A percentile compares a stretch with the other conserved stretches of the same genome.
These are phyloP conservation scores for Candida adriatica DNA, from an alignment of 805 yeast genomes.

Conservation along the genomic window DNA sequence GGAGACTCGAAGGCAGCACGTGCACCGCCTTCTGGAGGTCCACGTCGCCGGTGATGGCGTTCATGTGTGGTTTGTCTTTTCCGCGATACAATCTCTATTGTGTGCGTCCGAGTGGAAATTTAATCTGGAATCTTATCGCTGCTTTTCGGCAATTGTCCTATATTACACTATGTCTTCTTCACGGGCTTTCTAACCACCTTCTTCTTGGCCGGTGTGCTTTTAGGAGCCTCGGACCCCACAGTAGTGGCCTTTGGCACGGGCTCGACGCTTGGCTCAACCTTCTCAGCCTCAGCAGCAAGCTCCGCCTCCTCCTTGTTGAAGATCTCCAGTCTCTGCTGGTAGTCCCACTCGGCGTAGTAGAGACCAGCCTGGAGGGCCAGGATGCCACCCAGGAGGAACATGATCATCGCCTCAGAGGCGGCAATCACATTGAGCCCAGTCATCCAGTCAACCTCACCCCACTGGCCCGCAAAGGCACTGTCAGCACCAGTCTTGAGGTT, in stretches of 20 bases:
- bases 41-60: constrained; percentile 55
- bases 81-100: no score
- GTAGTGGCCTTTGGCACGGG: constrained; percentile 1
- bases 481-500: constrained; percentile 77
- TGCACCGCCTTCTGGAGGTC: constrained; percentile 39
- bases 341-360: constrained; percentile 74
- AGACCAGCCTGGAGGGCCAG: constrained; percentile 80
- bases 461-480: constrained; percentile 60
- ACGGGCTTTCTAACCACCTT: constrained; percentile 8
- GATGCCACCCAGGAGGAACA: constrained; percentile 69
- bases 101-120: no score
- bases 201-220: constrained; percentile 7
- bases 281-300: constrained; percentile 8
- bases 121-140: not conserved
- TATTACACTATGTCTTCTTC: constrained; percentile 6
- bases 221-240: constrained; percentile 3
- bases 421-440: constrained; percentile 91
- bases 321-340: constrained; percentile 28
- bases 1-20: constrained; percentile 38
- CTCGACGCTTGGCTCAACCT: constrained; percentile 2
- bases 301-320: constrained; percentile 28
- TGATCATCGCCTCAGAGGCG: constrained; percentile 76
- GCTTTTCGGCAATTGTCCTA: not conserved
- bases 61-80: constrained; percentile 30
- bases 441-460: constrained; percentile 90